A percentile compares a stretch with the other conserved stretches of the same genome.
phyloP scores from a whole-genome alignment of 2,329 filamentous ascomycete species.

The Aspergillus vadensis region DNA sequence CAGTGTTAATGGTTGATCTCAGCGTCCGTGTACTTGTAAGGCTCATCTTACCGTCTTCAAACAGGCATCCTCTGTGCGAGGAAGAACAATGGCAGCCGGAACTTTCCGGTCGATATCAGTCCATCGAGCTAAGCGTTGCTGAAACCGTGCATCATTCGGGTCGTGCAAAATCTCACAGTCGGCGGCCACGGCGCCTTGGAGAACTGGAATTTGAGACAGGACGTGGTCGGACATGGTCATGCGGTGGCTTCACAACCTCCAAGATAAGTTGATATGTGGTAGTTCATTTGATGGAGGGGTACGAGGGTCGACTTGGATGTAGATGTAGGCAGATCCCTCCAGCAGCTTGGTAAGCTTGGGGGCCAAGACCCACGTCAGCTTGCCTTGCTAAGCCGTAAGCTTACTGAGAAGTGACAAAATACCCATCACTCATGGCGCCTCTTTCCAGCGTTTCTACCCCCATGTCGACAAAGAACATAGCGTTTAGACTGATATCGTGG shows the following conservation, averaged over 20 bases:
- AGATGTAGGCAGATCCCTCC: background rate
- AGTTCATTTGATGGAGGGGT: background rate
- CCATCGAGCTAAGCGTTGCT: background rate
- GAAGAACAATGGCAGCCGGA: conserved; percentile 1
- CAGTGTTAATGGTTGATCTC: background rate
- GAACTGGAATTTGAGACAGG: background rate
- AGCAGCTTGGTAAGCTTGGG: background rate
- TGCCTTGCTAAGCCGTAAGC: background rate
- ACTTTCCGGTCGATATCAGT: background rate
- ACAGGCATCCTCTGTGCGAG: background rate
- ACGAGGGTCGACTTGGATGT: background rate
- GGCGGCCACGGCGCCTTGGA: background rate
- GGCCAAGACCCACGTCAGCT: background rate
- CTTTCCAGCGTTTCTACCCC: background rate
- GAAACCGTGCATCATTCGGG: background rate
- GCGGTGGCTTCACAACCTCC: background rate
- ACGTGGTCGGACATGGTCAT: background rate
- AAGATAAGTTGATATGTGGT: background rate
- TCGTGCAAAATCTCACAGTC: background rate
- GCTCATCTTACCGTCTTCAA: background rate
- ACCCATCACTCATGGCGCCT: no score
- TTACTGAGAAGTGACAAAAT: background rate
- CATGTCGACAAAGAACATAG: no score
- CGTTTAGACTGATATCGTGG: no score
- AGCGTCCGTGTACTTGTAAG: background rate